phyloP scores from a whole-genome alignment of 2,329 filamentous ascomycete species.

The Pseudogymnoascus sp. region DNA sequence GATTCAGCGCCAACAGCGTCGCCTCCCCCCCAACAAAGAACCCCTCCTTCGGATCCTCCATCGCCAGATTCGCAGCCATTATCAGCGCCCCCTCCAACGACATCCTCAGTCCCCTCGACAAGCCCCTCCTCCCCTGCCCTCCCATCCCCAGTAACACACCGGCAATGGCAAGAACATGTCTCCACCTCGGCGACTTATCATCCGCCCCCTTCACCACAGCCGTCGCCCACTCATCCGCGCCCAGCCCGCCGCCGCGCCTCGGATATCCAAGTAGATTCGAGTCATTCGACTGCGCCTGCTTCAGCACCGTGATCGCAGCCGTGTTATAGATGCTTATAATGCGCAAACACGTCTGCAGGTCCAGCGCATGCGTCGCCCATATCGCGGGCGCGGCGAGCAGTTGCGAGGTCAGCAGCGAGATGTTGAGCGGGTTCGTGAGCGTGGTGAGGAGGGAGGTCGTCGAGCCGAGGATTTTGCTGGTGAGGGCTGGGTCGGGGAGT shows the following conservation, averaged over 20 bases:
- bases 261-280: slow-evolving; percentile 35
- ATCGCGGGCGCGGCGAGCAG: slow-evolving; percentile 50
- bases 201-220: slow-evolving; percentile 33
- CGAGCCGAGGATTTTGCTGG: slow-evolving; percentile 35
- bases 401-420: slow-evolving; percentile 48
- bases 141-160: slow-evolving; percentile 55
- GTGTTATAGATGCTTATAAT: slow-evolving; percentile 50
- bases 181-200: slow-evolving; percentile 57
- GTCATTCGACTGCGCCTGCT: slow-evolving; percentile 45
- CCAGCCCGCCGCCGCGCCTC: slow-evolving; percentile 42
- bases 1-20: slow-evolving; percentile 54
- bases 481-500: slow-evolving; percentile 19
- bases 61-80: slow-evolving; percentile 50
- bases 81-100: slow-evolving; percentile 54
- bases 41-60: slow-evolving; percentile 42
- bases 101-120: slow-evolving; percentile 42
- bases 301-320: slow-evolving; percentile 31
- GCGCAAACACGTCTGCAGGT: slow-evolving; percentile 41
- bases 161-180: slow-evolving; percentile 55
- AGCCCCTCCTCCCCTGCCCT: slow-evolving; percentile 44
- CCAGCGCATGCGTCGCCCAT: slow-evolving; percentile 43
- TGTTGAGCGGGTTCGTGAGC: slow-evolving; percentile 50
- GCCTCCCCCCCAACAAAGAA: slow-evolving; percentile 41
- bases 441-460: slow-evolving; percentile 47
- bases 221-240: slow-evolving; percentile 34